phyloP scores from a whole-genome alignment of 306 rosid species.

The Vachellia collinsii region DNA sequence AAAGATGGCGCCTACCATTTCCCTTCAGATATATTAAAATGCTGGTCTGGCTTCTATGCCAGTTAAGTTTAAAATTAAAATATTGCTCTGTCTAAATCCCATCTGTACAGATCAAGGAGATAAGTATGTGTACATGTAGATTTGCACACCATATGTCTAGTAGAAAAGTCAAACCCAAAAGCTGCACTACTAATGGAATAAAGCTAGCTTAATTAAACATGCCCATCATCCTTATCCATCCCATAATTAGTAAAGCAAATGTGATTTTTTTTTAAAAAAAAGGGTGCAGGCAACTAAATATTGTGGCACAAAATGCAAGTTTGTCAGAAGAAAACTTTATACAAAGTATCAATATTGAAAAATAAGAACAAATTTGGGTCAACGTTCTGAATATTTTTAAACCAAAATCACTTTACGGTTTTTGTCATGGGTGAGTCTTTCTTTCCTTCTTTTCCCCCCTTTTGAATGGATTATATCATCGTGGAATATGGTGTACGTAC shows the following conservation, averaged over 20 bases:
- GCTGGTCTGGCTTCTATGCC: not conserved
- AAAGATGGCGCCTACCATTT: too few relatives aligned
- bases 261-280: not conserved
- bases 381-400: too few relatives aligned
- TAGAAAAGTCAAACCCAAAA: not conserved
- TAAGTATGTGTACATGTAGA: not conserved
- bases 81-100: not conserved
- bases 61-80: too few relatives aligned
- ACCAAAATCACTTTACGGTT: too few relatives aligned
- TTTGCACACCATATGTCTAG: not conserved
- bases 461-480: too few relatives aligned
- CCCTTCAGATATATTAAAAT: not conserved
- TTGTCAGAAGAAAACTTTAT: too few relatives aligned
- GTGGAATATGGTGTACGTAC: too few relatives aligned
- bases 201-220: not conserved
- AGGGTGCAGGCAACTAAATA: too few relatives aligned
- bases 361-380: not conserved
- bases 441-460: too few relatives aligned
- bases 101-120: too few relatives aligned
- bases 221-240: not conserved
- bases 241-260: not conserved
- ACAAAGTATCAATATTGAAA: not conserved
- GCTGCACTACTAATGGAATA: not conserved
- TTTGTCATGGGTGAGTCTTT: too few relatives aligned
- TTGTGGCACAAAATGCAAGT: too few relatives aligned